phyloP scores from a whole-genome alignment of 768 basidiomycete species.

The Calocera cornea region DNA sequence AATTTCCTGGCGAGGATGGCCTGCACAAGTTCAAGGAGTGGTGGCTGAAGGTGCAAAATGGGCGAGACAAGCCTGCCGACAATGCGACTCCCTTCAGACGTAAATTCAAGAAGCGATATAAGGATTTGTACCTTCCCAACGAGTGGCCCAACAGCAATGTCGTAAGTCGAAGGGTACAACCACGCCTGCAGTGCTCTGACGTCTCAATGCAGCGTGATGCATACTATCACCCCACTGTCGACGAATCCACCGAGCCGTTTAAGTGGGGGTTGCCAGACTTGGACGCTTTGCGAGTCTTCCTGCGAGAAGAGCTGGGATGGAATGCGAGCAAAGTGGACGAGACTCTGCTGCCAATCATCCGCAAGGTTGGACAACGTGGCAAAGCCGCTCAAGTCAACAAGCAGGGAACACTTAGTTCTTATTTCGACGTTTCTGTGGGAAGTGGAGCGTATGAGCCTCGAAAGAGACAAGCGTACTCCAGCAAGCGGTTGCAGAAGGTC shows the following conservation, averaged over 20 bases:
- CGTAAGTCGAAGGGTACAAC: slow-evolving; percentile 34
- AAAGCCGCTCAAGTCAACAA: slow-evolving; percentile 58
- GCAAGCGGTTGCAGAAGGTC: slow-evolving; percentile 76
- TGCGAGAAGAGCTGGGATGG: slow-evolving; percentile 74
- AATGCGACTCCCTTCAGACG: slow-evolving; percentile 63
- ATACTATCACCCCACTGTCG: slow-evolving; percentile 83
- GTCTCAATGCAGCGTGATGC: slow-evolving; percentile 57
- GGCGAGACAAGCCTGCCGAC: slow-evolving; percentile 66
- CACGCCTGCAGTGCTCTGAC: neutral
- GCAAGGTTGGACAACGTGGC: slow-evolving; percentile 67
- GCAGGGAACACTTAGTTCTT: slow-evolving; percentile 63
- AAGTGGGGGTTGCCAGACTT: slow-evolving; percentile 97
- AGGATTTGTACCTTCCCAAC: slow-evolving; percentile 57
- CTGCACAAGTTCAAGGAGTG: slow-evolving; percentile 79
- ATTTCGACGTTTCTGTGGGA: slow-evolving; percentile 57
- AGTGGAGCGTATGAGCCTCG: slow-evolving; percentile 61
- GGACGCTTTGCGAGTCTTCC: slow-evolving; percentile 68
- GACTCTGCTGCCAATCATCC: slow-evolving; percentile 80
- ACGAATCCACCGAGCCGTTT: slow-evolving; percentile 84
- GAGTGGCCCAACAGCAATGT: slow-evolving; percentile 93
- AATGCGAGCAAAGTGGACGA: slow-evolving; percentile 72
- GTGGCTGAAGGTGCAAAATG: slow-evolving; percentile 89
- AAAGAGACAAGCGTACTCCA: slow-evolving; percentile 66
- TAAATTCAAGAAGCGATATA: slow-evolving; percentile 84
- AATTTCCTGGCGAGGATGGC: slow-evolving; percentile 79